Base-by-base conservation (phyloP, 352 stramenopile genomes). In the Phytophthora chlamydospora region DNA sequence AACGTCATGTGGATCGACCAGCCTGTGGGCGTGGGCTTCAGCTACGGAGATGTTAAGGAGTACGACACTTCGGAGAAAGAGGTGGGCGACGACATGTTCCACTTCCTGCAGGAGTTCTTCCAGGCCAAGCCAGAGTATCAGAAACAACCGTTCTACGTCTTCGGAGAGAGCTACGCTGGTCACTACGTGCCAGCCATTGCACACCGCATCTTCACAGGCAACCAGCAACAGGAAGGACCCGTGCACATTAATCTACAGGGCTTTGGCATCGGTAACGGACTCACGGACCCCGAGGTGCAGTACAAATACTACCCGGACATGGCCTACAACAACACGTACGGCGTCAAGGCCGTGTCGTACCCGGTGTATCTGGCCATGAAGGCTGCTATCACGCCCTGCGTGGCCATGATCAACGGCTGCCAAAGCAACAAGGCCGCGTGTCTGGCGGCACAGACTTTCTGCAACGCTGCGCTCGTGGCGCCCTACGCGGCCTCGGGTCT, bases 1-100 rank as follows among this genome's bases (percentile, higher is more conserved):
- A 98, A 98, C 65, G 88, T 99, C 42, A 89, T 99, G 51, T 99
- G 94, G 89, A 85, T 99, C 39, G 97, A 99, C 73, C 96, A 99
- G 70, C 97, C 97, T 7, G 82, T 95, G 8, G 90, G 93, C 27
- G 94, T 98, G 4, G 97, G 96, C 54, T 99, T 98, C 68, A 97
- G 80, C 49, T 98, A 98, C 64, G 93, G 94, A 39, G 80, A 90
- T 39, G 79, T 82, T 44, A 94, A 79, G 34, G 85, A 91, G 53
- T 89, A 89, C 59, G 96, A 98, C 75, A 85, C 75, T 17, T 90
- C 93, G 32, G 96, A 99, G 71, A 90, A 92, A 32, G 87, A 97
- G 73, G 92, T 99, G 48, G 83, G 75, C 27, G 90, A 98, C 68
- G 94, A 99, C 75, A 97, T 98, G 64, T 98, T 93, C 68, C 89